Conservation (phyloP, 352 stramenopile genomes). For the Phytophthora sojae region DNA sequence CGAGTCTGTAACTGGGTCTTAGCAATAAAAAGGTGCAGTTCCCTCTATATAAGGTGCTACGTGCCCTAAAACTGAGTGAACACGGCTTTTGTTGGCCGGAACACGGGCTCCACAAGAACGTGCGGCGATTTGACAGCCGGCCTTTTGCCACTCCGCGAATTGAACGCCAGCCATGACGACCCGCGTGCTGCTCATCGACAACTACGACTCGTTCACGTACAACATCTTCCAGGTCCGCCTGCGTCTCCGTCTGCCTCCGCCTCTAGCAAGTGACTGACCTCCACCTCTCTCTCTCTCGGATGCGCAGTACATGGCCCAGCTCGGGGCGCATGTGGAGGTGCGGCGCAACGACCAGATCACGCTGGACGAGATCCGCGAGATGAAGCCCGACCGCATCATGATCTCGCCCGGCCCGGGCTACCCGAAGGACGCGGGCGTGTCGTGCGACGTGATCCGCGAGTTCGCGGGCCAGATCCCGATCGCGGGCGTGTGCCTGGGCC, state of each 20-base stretch:
- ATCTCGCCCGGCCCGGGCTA: constrained; percentile 88
- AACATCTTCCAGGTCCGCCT: constrained; percentile 84
- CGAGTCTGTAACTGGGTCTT: neutral
- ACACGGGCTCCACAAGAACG: constrained; percentile 15
- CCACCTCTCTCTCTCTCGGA: constrained; percentile 1
- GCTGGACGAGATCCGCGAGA: constrained; percentile 75
- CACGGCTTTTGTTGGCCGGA: neutral
- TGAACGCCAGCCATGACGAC: constrained; percentile 45
- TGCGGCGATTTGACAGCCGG: constrained; percentile 12
- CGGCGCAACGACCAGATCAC: constrained; percentile 88
- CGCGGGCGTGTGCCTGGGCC: constrained; percentile 83
- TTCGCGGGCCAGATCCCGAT: constrained; percentile 88
- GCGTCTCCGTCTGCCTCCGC: neutral
- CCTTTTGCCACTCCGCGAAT: constrained; percentile 3
- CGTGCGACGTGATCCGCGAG: constrained; percentile 82
- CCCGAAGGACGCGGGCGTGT: constrained; percentile 84
- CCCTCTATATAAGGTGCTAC: too few relatives aligned
- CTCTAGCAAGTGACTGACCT: neutral
- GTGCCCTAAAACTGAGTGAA: too few relatives aligned
- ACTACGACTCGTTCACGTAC: constrained; percentile 94
- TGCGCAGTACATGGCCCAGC: constrained; percentile 86
- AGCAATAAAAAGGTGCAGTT: too few relatives aligned
- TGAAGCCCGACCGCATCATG: constrained; percentile 87
- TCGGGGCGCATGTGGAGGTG: constrained; percentile 83
- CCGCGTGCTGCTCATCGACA: constrained; percentile 89